Percentiles rank a stretch among this genome's conserved stretches.
phyloP scores from a whole-genome alignment of 306 rosid genomes.

The Pyrus betulifolia region DNA sequence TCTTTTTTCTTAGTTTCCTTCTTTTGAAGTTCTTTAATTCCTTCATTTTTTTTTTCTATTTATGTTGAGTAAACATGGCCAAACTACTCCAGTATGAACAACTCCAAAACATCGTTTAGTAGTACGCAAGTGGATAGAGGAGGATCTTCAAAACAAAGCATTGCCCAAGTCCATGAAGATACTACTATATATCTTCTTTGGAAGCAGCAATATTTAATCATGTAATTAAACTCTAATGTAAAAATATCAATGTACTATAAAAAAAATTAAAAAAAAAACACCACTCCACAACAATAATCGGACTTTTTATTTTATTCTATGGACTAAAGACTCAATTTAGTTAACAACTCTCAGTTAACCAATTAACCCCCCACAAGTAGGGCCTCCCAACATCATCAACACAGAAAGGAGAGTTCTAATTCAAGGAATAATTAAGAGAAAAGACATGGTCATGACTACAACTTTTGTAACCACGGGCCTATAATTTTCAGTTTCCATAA shows the following conservation, averaged over 20 bases:
- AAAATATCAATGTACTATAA: too few species aligned
- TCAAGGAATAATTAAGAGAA: background rate
- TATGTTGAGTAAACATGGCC: too few species aligned
- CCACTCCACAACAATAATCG: background rate
- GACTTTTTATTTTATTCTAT: background rate
- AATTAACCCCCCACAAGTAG: slow-evolving; percentile 2
- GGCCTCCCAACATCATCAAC: slow-evolving; percentile 8
- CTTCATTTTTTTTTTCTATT: too few species aligned
- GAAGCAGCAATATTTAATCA: background rate
- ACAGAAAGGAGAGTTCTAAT: background rate
- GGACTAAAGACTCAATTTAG: background rate
- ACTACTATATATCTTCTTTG: too few species aligned
- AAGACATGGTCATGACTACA: background rate
- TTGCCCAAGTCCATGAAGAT: background rate
- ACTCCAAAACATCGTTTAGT: background rate
- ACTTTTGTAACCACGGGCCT: background rate
- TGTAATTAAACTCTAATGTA: background rate
- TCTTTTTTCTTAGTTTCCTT: background rate
- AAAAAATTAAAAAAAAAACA: background rate
- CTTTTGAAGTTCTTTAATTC: background rate
- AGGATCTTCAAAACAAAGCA: background rate
- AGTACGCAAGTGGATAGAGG: background rate
- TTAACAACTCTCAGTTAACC: slow-evolving; percentile 13
- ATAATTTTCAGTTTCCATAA: background rate
- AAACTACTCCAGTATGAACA: background rate